phyloP scores from a whole-genome alignment of 73 alveolate species.

The Paramecium biaurelia region DNA sequence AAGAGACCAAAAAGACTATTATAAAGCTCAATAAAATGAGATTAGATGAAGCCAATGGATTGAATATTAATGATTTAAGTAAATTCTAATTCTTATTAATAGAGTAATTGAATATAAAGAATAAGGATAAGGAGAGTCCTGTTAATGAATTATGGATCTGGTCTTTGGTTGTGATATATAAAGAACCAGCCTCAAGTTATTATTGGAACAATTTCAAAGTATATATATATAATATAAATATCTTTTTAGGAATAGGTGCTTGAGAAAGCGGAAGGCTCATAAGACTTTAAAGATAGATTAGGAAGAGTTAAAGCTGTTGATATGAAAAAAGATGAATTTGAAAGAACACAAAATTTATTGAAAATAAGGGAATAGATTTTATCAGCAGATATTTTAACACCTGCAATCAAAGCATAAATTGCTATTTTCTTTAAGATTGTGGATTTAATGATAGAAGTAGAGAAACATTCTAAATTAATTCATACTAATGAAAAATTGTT shows the following conservation, averaged over 20 bases:
- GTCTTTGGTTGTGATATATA: not conserved
- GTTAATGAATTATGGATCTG: constrained; percentile 11
- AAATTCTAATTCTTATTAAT: not conserved
- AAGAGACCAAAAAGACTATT: not conserved
- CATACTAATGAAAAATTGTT: not conserved
- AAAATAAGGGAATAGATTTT: not conserved
- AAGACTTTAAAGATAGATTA: constrained; percentile 19
- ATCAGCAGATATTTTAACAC: not conserved
- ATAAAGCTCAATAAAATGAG: not conserved
- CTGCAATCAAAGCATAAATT: not conserved
- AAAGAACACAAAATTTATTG: not conserved
- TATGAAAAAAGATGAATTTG: constrained; percentile 40
- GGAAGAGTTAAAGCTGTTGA: constrained; percentile 40
- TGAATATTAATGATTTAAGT: not conserved
- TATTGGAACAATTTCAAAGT: constrained; percentile 51
- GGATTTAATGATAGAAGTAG: not conserved
- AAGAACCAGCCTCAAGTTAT: constrained; percentile 34
- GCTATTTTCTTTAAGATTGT: not conserved
- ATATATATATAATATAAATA: not conserved
- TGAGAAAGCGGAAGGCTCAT: not conserved
- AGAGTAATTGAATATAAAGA: not conserved
- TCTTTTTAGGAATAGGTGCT: not conserved
- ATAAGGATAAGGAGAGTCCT: constrained; percentile 37
- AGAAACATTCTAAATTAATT: not conserved
- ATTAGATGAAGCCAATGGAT: not conserved